Conservation (phyloP, 176 grass and related monocot species). For the Raddia guianensis region DNA sequence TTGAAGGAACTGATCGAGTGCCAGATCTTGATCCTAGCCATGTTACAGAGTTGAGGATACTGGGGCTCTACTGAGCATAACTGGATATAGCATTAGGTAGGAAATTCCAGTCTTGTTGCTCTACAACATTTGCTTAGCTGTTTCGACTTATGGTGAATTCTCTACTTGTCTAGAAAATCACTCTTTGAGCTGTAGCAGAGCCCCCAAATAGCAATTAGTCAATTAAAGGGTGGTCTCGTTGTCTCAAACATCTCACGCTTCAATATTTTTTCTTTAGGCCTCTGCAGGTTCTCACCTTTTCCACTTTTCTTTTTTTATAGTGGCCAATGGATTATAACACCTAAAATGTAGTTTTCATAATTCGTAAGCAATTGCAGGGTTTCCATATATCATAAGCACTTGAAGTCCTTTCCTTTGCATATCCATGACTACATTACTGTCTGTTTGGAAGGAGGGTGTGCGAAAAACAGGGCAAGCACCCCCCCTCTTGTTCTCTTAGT, state of each 20-base stretch:
- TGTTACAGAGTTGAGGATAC: slow-evolving; percentile 77
- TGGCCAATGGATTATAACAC: not conserved
- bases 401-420: not conserved
- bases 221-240: not conserved
- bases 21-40: slow-evolving; percentile 89
- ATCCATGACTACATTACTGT: not conserved
- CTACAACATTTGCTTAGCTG: slow-evolving; percentile 18
- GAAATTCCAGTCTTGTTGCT: slow-evolving; percentile 2
- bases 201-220: slow-evolving; percentile 17
- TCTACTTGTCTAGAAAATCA: slow-evolving; percentile 18
- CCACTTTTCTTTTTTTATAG: slow-evolving; percentile 5
- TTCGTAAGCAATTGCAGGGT: not conserved
- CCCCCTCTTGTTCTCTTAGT: not conserved
- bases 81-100: slow-evolving; percentile 47
- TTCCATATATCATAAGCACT: slow-evolving; percentile 17
- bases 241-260: slow-evolving; percentile 15
- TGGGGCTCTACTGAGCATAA: slow-evolving; percentile 84
- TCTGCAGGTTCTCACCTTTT: slow-evolving; percentile 1
- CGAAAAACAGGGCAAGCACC: not conserved
- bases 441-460: not conserved
- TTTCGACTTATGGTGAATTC: slow-evolving; percentile 1
- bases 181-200: not conserved
- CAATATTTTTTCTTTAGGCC: slow-evolving; percentile 9
- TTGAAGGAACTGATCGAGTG: slow-evolving; percentile 68
- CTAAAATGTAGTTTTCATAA: slow-evolving; percentile 7